phyloP scores from a whole-genome alignment of 1,284 basidiomycete genomes.

The Lentinus polychrous region DNA sequence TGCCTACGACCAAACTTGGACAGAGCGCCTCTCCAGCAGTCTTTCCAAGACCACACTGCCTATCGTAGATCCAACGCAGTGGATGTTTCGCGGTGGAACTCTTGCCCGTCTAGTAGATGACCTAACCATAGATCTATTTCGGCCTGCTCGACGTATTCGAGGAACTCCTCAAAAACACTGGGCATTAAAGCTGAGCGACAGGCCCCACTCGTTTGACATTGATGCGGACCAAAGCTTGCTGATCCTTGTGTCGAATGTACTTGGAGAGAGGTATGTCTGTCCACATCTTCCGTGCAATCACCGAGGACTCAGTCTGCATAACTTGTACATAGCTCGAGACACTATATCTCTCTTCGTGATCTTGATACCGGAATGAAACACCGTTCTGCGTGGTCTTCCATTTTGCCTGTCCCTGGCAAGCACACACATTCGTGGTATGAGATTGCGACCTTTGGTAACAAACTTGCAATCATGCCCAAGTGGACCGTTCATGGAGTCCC shows the following conservation, averaged over 20 bases:
- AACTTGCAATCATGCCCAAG: too few species aligned
- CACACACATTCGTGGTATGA: too few species aligned
- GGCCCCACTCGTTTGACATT: not conserved
- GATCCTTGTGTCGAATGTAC: not conserved
- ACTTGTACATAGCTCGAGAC: not conserved
- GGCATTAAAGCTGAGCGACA: not conserved
- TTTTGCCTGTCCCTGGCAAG: too few species aligned
- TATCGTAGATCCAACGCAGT: not conserved
- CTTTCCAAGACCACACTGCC: not conserved
- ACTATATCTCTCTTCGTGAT: not conserved
- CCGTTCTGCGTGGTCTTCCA: too few species aligned
- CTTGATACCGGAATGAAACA: too few species aligned
- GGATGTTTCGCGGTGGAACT: not conserved
- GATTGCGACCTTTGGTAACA: too few species aligned
- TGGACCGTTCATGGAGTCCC: not conserved
- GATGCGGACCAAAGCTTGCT: constrained; percentile 1
- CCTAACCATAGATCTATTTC: too few species aligned
- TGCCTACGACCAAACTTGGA: not conserved
- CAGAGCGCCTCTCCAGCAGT: not conserved
- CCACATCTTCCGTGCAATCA: too few species aligned
- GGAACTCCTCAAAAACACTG: not conserved
- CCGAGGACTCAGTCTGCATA: too few species aligned
- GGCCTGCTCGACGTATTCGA: too few species aligned
- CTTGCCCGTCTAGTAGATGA: too few species aligned
- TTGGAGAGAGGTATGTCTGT: not conserved